phyloP scores from a whole-genome alignment of 345 rosid species.

The Eucalyptus paniculata region DNA sequence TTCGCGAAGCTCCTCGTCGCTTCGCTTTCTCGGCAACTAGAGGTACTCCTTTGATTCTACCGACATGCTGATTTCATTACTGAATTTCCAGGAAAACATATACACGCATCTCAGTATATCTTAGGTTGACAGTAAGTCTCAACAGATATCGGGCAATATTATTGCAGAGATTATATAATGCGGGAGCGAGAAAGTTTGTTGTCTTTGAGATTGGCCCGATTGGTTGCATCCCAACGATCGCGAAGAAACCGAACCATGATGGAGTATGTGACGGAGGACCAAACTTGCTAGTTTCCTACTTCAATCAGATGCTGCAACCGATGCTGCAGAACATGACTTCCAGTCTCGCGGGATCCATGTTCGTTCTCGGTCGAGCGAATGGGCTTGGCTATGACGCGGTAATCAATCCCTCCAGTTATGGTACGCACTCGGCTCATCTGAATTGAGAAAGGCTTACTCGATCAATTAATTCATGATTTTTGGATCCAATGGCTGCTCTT shows the following conservation, averaged over 20 bases:
- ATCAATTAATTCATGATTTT: too few relatives aligned
- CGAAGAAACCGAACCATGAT: background rate
- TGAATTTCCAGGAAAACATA: background rate
- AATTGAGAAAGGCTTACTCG: background rate
- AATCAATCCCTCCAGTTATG: conserved; percentile 21
- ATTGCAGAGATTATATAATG: conserved; percentile 10
- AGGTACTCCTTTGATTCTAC: background rate
- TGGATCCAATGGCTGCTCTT: background rate
- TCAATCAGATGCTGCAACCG: conserved; percentile 11
- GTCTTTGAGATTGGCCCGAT: conserved; percentile 33
- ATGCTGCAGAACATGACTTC: conserved; percentile 13
- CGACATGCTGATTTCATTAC: too few relatives aligned
- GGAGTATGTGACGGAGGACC: conserved; percentile 16
- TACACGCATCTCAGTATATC: background rate
- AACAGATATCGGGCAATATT: background rate
- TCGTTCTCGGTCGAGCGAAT: conserved; percentile 8
- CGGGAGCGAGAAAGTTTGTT: conserved; percentile 30
- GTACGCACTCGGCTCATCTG: background rate
- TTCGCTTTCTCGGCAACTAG: background rate
- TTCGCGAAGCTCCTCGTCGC: conserved; percentile 14
- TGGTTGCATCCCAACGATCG: conserved; percentile 25
- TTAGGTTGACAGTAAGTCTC: background rate
- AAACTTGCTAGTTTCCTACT: conserved; percentile 7
- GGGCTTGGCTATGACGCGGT: conserved; percentile 14
- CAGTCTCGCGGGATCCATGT: conserved; percentile 6